These are phyloP conservation scores for Lactifluus echinatus DNA, from an alignment of 768 basidiomycete species.

Conservation along the genomic window DNA sequence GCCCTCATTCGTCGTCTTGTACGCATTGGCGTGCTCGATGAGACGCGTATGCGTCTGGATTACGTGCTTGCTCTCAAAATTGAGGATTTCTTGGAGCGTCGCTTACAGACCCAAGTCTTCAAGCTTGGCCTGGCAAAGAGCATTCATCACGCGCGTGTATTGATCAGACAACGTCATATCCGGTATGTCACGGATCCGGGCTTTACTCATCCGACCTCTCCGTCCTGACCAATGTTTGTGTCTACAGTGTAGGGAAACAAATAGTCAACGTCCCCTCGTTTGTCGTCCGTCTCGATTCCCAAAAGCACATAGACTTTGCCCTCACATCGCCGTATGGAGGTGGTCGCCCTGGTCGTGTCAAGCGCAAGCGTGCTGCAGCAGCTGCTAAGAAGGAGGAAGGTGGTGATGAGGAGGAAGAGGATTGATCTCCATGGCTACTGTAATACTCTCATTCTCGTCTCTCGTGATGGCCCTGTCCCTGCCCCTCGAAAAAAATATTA, in stretches of 20 bases:
- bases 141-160: conserved; percentile 96
- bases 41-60: conserved; percentile 98
- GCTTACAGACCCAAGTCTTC: conserved; percentile 99
- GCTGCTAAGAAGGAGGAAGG: conserved; percentile 89
- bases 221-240: background rate
- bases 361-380: conserved; percentile 94
- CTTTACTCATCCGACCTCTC: background rate
- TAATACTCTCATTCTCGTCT: too few species aligned
- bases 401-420: conserved; percentile 87
- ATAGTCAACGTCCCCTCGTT: conserved; percentile 99
- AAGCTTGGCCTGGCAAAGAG: conserved; percentile 96
- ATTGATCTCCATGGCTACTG: conserved; percentile 24
- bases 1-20: conserved; percentile 94
- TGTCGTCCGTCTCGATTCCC: conserved; percentile 97
- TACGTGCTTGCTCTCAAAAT: conserved; percentile 99
- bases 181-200: conserved; percentile 47
- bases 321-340: conserved; percentile 96
- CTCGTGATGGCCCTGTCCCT: too few species aligned
- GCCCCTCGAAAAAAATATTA: background rate
- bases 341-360: conserved; percentile 89
- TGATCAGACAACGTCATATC: conserved; percentile 98
- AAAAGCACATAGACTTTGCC: conserved; percentile 99
- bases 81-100: conserved; percentile 99
- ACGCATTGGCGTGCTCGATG: conserved; percentile 99
- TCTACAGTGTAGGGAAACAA: conserved; percentile 88